phyloP scores from a whole-genome alignment of 352 stramenopile species.

The Phytophthora brassicae region DNA sequence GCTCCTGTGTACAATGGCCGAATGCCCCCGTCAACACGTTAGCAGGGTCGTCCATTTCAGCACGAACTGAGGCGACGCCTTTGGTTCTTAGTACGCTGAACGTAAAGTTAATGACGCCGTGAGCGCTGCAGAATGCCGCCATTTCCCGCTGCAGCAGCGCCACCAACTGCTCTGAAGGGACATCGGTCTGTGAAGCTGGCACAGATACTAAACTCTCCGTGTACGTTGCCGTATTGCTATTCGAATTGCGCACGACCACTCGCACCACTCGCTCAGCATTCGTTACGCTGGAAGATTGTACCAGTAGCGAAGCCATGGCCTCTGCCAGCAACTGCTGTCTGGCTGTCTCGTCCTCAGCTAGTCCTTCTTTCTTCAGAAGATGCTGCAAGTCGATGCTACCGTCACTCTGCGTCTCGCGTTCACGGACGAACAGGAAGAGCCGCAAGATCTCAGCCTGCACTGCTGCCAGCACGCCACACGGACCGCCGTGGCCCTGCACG shows the following conservation, averaged over 20 bases:
- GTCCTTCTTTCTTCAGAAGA: constrained; percentile 9
- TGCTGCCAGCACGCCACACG: constrained; percentile 79
- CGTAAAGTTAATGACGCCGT: constrained; percentile 74
- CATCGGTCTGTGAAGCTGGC: neutral
- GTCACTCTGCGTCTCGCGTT: neutral
- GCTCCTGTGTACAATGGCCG: constrained; percentile 84
- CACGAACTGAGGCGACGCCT: constrained; percentile 36
- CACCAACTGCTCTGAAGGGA: constrained; percentile 15
- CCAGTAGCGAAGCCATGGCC: constrained; percentile 37
- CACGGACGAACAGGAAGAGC: constrained; percentile 49
- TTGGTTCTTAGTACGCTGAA: constrained; percentile 72
- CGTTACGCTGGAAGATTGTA: constrained; percentile 17
- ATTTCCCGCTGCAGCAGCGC: constrained; percentile 23
- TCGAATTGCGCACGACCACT: constrained; percentile 25
- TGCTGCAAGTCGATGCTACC: constrained; percentile 23
- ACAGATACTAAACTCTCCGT: constrained; percentile 15
- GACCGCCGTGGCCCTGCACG: constrained; percentile 72
- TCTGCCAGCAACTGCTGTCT: constrained; percentile 27
- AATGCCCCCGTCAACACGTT: constrained; percentile 66
- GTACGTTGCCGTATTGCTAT: constrained; percentile 11
- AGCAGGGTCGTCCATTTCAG: constrained; percentile 78
- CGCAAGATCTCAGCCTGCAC: constrained; percentile 77
- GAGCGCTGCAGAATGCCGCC: constrained; percentile 28
- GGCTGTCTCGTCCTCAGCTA: constrained; percentile 14
- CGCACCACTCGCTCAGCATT: constrained; percentile 17